Evolutionary conservation across 371 early-diverging fungal genomes (phyloP).

Genomic region (Fennellomyces sp.): DNA sequence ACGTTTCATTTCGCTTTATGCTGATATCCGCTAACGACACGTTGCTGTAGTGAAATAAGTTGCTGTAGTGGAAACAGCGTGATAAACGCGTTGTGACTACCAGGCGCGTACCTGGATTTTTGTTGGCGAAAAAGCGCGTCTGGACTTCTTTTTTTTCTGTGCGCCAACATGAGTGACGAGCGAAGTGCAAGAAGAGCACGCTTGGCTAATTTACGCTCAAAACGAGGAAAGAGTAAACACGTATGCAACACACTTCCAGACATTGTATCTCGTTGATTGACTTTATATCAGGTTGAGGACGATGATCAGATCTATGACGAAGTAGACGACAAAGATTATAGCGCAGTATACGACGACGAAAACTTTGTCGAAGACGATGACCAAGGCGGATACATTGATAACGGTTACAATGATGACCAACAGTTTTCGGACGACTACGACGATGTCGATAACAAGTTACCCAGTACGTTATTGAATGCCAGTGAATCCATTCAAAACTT

Average conservation of each 20-base stretch:
- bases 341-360: conserved; percentile 59
- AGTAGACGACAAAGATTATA: conserved; percentile 62
- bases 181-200: background rate
- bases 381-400: conserved; percentile 79
- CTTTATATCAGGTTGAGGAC: too few relatives aligned
- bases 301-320: conserved; percentile 63
- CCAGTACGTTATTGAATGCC: background rate
- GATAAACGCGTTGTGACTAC: too few relatives aligned
- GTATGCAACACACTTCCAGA: too few relatives aligned
- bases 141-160: background rate
- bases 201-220: too few relatives aligned
- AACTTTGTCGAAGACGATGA: conserved; percentile 90
- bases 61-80: too few relatives aligned
- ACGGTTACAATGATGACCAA: conserved; percentile 66
- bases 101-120: background rate
- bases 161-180: background rate
- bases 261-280: too few relatives aligned
- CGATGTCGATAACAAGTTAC: conserved; percentile 21
- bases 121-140: background rate
- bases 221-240: too few relatives aligned
- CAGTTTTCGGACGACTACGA: conserved; percentile 54
- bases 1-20: too few relatives aligned
- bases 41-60: too few relatives aligned
- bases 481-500: too few relatives aligned
- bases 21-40: too few relatives aligned